Evolutionary conservation across 345 rosid species (phyloP).

Genomic region (Eucalyptus erythrocorys): DNA sequence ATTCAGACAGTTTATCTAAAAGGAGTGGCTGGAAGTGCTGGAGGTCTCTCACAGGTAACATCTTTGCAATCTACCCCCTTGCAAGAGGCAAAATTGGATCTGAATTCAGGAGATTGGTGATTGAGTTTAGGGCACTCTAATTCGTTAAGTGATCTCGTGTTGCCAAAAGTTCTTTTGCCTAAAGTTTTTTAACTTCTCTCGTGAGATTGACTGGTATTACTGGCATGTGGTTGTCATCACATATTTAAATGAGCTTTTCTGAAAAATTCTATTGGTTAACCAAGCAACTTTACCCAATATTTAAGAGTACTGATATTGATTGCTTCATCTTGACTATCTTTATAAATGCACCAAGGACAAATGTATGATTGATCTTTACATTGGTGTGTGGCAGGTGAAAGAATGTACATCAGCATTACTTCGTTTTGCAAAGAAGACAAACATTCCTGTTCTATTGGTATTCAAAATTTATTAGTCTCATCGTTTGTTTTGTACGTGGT

Average conservation of each 20-base stretch:
- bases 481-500: not conserved
- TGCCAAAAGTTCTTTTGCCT: not conserved
- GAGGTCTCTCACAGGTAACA: constrained; percentile 73
- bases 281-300: not conserved
- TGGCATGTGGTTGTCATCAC: not conserved
- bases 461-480: not conserved
- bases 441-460: constrained; percentile 82
- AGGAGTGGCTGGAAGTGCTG: constrained; percentile 81
- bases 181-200: not conserved
- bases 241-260: not conserved
- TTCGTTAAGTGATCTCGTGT: not conserved
- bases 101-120: not conserved
- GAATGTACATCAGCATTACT: constrained; percentile 84
- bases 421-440: constrained; percentile 82
- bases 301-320: not conserved
- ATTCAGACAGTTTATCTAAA: constrained; percentile 83
- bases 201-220: not conserved
- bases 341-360: not conserved
- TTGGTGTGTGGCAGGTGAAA: constrained; percentile 44
- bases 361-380: not conserved
- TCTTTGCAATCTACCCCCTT: not conserved
- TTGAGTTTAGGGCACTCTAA: not conserved
- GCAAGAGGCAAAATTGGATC: not conserved
- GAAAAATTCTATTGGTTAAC: not conserved
- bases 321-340: not conserved